Evolutionary conservation across 2,329 filamentous ascomycete genomes (phyloP).

Genomic region (Arthrinium phaeospermum): DNA sequence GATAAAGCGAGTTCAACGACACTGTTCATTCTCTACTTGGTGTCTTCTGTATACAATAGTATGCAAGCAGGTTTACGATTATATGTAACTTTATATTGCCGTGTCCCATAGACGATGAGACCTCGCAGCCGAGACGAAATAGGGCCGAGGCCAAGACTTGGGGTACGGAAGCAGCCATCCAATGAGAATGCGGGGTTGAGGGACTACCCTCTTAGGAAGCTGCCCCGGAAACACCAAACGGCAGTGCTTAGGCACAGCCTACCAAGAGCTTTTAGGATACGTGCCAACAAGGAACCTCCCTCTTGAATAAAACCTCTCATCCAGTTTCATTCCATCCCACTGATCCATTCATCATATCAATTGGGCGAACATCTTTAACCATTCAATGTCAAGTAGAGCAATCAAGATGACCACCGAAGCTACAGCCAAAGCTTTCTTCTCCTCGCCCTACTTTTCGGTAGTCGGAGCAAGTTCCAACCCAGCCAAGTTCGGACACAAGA

Average conservation of each 20-base stretch:
- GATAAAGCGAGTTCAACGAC: too few species aligned
- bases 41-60: neutral
- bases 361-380: slow-evolving; percentile 22
- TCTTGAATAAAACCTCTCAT: neutral
- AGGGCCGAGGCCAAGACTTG: neutral
- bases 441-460: slow-evolving; percentile 80
- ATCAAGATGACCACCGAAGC: slow-evolving; percentile 69
- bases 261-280: neutral
- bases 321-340: neutral
- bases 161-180: neutral
- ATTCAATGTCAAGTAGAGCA: neutral
- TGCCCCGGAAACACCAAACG: slow-evolving; percentile 2
- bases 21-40: neutral
- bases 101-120: neutral
- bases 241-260: neutral
- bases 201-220: neutral
- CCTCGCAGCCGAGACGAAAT: slow-evolving; percentile 13
- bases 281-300: neutral
- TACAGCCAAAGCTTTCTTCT: slow-evolving; percentile 80
- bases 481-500: slow-evolving; percentile 86
- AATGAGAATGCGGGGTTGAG: neutral
- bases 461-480: slow-evolving; percentile 87
- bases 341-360: neutral
- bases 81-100: neutral
- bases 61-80: neutral